Base-by-base conservation (phyloP, 2,329 filamentous ascomycete species). In the Sclerotinia spermophila region DNA sequence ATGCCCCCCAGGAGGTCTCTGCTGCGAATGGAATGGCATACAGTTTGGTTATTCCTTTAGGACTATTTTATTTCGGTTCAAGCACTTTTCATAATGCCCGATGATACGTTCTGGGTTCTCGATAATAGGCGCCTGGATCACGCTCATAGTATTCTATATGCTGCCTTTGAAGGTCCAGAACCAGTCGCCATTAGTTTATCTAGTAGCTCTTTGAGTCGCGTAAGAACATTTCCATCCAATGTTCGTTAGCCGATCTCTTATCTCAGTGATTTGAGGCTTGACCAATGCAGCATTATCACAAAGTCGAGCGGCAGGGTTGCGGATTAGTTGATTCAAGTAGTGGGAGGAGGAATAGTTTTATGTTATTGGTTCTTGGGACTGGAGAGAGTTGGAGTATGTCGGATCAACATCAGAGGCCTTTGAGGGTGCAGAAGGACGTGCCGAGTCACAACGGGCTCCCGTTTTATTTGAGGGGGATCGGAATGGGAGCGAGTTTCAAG, bases 251-350 rank as follows among this genome's bases (percentile, higher is more conserved):
- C 82, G 2, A 82, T 83, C 73, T 81, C 79, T 40, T 85, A 83
- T 76, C 79, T 84, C 74, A 84, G 84, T 71, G 83, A 84, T 71
- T 69, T 84, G 2, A 81, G 82, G 38, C 83, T 84, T 76, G 82
- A 84, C 73, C 78, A 84, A 45, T 79, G 82, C n/a, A 60, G 80
- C 10, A 80, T 82, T 58, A 75, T 78, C 1, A 80, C 81, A 3
- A 79, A 78, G n/a, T 78, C 77, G 2, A 81, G 81, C 15, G 70
- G 78, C 30, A 82, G 83, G 17, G 80, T 84, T 38, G 83, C 81
- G 6, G 84, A 84, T 72, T 84, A 3, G 80, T 82, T 35, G 82
- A 84, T 76, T 81, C 78, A 73, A 82, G 79, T 68, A 82, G 82
- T 71, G 83, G 84, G 76, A 82, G 82, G 35, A 80, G 83, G 27